Conservation (phyloP, 2,329 filamentous ascomycete species). For the Trichoderma sp. region DNA sequence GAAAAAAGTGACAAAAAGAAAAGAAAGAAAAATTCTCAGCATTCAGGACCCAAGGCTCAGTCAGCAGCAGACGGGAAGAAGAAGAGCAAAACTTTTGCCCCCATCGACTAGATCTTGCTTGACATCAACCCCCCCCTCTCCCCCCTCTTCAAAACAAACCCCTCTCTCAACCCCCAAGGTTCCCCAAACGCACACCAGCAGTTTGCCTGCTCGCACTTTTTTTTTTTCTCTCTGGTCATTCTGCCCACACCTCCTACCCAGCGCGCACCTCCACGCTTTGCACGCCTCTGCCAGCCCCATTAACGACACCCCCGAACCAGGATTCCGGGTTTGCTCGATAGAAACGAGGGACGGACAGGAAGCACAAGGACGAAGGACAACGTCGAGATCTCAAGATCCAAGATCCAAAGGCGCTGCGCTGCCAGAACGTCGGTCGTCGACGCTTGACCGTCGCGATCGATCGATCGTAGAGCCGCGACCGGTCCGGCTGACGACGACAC, state of each 20-base stretch:
- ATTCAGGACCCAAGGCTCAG: background rate
- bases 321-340: conserved; percentile 31
- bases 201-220: conserved; percentile 26
- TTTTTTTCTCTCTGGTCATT: conserved; percentile 24
- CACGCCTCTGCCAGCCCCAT: conserved; percentile 44
- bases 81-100: background rate
- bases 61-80: background rate
- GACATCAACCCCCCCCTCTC: background rate
- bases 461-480: conserved; percentile 11
- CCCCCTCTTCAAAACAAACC: conserved; percentile 19
- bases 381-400: background rate
- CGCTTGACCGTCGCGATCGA: conserved; percentile 4
- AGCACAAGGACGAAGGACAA: background rate
- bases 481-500: conserved; percentile 15
- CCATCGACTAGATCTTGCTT: conserved; percentile 19
- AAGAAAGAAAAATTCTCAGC: background rate
- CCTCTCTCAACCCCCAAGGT: conserved; percentile 19
- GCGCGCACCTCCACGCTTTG: conserved; percentile 32
- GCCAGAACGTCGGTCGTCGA: background rate
- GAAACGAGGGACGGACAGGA: conserved; percentile 14
- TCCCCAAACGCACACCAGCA: conserved; percentile 31
- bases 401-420: background rate
- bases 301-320: conserved; percentile 44
- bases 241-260: conserved; percentile 39
- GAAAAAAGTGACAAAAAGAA: background rate